Evolutionary conservation across 805 yeast genomes (phyloP).

Genomic region (Schwanniomyces sp.): DNA sequence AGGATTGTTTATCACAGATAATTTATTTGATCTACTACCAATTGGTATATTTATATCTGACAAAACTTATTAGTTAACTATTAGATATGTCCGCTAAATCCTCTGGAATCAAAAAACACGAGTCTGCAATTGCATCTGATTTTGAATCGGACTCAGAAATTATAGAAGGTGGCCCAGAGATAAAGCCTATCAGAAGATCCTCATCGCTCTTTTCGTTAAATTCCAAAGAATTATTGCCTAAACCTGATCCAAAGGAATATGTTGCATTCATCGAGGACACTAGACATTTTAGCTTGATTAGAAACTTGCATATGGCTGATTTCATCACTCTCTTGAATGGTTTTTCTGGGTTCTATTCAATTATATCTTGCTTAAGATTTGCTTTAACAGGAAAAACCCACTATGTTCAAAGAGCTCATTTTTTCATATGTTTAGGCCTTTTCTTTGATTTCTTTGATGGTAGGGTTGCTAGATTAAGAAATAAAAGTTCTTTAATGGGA

Average conservation of each 20-base stretch:
- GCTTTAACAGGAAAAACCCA: conserved; percentile 67
- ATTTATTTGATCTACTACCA: not conserved
- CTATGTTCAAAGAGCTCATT: conserved; percentile 84
- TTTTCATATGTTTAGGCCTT: conserved; percentile 85
- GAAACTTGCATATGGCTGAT: conserved; percentile 93
- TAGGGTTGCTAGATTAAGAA: conserved; percentile 91
- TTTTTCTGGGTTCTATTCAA: conserved; percentile 88
- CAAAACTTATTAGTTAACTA: not conserved
- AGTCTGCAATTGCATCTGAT: conserved; percentile 38
- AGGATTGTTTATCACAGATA: too few species aligned
- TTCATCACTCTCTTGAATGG: conserved; percentile 94
- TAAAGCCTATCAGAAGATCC: conserved; percentile 46
- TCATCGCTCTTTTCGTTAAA: conserved; percentile 55
- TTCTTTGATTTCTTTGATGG: conserved; percentile 98
- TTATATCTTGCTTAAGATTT: conserved; percentile 81
- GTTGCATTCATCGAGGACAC: conserved; percentile 77
- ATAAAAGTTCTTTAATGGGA: conserved; percentile 90
- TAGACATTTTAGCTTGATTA: conserved; percentile 81
- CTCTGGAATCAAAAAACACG: conserved; percentile 25
- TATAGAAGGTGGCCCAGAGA: conserved; percentile 9
- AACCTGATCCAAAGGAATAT: conserved; percentile 77
- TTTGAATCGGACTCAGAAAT: conserved; percentile 32
- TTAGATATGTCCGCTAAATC: conserved; percentile 7
- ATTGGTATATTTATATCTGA: not conserved
- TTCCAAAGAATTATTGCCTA: conserved; percentile 59